Evolutionary conservation across 768 basidiomycete species (phyloP), one percentile per base, ranked within the genome.

Genomic region (Mrakia frigida): DNA sequence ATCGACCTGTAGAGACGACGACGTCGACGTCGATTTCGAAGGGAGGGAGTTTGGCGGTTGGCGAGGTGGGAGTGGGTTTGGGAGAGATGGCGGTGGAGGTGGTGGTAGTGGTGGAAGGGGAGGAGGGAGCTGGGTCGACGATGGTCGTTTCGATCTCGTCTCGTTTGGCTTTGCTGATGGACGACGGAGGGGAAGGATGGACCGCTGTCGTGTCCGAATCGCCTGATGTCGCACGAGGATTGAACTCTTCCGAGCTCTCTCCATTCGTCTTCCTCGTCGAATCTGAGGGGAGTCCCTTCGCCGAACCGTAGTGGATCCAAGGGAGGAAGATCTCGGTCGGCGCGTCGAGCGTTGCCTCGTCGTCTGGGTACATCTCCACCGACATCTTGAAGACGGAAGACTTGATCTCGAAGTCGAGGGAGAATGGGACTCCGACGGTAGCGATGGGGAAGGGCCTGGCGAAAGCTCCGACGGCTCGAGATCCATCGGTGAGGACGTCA

Each of bases 301-400:
- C 85, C 83, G 77, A 87, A 86, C 90, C 92, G 82, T 89, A 99
- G 82, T 99, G 97, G 28, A 96, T 90, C 69, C 93, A 86, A 6
- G 97, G 97, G 0, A 98, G 82, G 82, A 88, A 99, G 31, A 98
- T 89, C 86, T 97, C 97, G 28, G 94, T 98, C n/a, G 89, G 87
- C 1, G 88, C 84, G 25, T 85, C 85, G 2, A 82, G 82, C 9
- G 77, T 69, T 16, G 76, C 43, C 33, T 84, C 83, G 81, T 94
- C 92, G 39, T 88, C 88, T 6, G 87, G 79, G 0, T 84, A 81
- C 21, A 96, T 92, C 35, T 83, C 83, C 4, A 97, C 87, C 21
- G 86, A 86, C 52, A 93, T 85, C 84, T 87, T 89, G 84, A 97
- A 92, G 59, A 84, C 83, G 7, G 91, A 89, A 78, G 89, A 88